These are phyloP conservation scores for Aspergillus novofumigatus DNA, from an alignment of 2,329 filamentous ascomycete species.

Conservation along the genomic window DNA sequence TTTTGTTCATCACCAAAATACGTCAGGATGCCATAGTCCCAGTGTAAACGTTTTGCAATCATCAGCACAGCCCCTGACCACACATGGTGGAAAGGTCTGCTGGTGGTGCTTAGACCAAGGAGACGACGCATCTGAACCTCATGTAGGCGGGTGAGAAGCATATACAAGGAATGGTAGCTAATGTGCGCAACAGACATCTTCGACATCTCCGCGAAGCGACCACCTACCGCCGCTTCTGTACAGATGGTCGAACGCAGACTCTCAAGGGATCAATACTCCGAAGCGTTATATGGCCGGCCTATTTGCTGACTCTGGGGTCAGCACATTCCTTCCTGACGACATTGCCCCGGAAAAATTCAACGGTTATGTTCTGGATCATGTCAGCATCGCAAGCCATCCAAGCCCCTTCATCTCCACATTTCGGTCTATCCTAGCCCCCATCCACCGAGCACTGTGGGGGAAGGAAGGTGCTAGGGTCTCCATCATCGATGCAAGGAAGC, in stretches of 20 bases:
- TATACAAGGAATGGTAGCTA: not conserved
- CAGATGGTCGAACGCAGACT: constrained; percentile 30
- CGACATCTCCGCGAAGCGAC: not conserved
- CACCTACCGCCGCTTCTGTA: constrained; percentile 29
- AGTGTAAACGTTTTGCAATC: not conserved
- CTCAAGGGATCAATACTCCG: constrained; percentile 28
- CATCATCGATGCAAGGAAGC: constrained; percentile 27
- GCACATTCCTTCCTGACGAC: constrained; percentile 11
- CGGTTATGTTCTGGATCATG: constrained; percentile 20
- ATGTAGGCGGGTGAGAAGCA: not conserved
- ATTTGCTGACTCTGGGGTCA: constrained; percentile 13
- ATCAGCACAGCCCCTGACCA: not conserved
- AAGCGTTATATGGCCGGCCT: constrained; percentile 22
- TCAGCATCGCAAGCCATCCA: constrained; percentile 12
- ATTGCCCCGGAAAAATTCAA: constrained; percentile 17
- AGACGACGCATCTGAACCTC: not conserved
- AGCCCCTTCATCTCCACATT: constrained; percentile 36
- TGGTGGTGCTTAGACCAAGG: constrained; percentile 20
- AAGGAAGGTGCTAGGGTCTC: constrained; percentile 22
- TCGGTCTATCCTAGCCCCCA: constrained; percentile 20
- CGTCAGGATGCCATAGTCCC: not conserved
- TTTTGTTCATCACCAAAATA: not conserved
- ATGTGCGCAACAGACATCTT: not conserved
- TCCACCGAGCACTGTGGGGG: constrained; percentile 28
- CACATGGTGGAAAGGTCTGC: constrained; percentile 16